These are phyloP conservation scores for Geotrichum macrosporum DNA, from an alignment of 1,139 yeast species.

Conservation along the genomic window DNA sequence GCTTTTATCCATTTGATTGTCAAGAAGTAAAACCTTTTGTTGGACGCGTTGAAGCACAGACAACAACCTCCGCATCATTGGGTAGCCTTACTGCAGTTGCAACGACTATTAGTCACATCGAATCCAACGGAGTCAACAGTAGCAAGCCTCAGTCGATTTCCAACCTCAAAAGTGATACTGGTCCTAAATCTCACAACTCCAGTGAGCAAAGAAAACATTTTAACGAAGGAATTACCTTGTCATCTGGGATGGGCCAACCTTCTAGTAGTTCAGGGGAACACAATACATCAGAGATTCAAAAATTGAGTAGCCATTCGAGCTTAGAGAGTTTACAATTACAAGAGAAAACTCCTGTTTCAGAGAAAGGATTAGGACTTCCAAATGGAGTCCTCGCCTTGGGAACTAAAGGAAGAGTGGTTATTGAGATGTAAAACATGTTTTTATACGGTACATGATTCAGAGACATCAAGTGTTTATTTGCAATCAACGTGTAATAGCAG, in stretches of 20 bases:
- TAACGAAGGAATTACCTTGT: not conserved
- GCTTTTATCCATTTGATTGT: conserved; percentile 15
- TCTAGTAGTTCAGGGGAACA: not conserved
- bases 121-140: not conserved
- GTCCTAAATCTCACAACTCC: not conserved
- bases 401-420: too few relatives aligned
- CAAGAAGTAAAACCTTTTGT: not conserved
- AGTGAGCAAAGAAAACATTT: not conserved
- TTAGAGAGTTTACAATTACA: not conserved
- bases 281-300: not conserved
- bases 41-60: not conserved
- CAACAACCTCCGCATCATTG: not conserved
- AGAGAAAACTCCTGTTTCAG: not conserved
- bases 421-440: too few relatives aligned
- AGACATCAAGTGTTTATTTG: too few relatives aligned
- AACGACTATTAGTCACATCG: not conserved
- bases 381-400: not conserved
- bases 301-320: not conserved
- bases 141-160: too few relatives aligned
- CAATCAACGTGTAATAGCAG: too few relatives aligned
- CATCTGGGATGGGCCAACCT: not conserved
- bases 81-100: conserved; percentile 10
- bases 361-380: not conserved
- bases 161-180: not conserved
- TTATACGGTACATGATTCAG: too few relatives aligned